Conservation (phyloP, 306 rosid genomes). For the Vigna nakashimae region DNA sequence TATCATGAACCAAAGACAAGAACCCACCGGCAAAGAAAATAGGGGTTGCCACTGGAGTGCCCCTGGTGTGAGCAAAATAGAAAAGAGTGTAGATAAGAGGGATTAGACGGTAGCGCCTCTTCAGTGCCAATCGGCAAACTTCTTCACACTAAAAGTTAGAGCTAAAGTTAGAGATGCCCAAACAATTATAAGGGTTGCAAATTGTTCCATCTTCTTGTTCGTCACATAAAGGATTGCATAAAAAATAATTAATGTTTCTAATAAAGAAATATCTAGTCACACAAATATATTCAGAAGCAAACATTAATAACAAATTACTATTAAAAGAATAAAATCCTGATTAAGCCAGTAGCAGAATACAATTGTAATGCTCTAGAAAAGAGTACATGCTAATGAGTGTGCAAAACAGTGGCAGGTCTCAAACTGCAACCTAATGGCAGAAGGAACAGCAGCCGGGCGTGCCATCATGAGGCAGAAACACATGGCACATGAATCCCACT, state of each 20-base stretch:
- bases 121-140: slow-evolving; percentile 88
- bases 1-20: slow-evolving; percentile 32
- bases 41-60: slow-evolving; percentile 81
- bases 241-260: slow-evolving; percentile 31
- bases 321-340: slow-evolving; percentile 1
- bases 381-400: not conserved
- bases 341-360: slow-evolving; percentile 8
- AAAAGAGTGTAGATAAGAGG: slow-evolving; percentile 88
- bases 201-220: slow-evolving; percentile 28
- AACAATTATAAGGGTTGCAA: slow-evolving; percentile 10
- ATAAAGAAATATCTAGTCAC: slow-evolving; percentile 22
- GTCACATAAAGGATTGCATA: slow-evolving; percentile 20
- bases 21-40: slow-evolving; percentile 86
- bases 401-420: too few relatives aligned
- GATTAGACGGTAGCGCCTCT: slow-evolving; percentile 81
- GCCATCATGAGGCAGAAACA: too few relatives aligned
- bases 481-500: too few relatives aligned
- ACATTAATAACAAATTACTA: slow-evolving; percentile 17
- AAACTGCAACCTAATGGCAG: too few relatives aligned
- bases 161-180: slow-evolving; percentile 45
- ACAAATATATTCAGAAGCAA: slow-evolving; percentile 30
- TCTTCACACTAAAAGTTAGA: slow-evolving; percentile 80
- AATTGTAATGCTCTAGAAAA: not conserved
- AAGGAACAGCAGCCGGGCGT: too few relatives aligned
- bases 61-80: slow-evolving; percentile 79